Base-by-base conservation (phyloP, 495 filamentous ascomycete genomes). In the Articulospora tetracladia region DNA sequence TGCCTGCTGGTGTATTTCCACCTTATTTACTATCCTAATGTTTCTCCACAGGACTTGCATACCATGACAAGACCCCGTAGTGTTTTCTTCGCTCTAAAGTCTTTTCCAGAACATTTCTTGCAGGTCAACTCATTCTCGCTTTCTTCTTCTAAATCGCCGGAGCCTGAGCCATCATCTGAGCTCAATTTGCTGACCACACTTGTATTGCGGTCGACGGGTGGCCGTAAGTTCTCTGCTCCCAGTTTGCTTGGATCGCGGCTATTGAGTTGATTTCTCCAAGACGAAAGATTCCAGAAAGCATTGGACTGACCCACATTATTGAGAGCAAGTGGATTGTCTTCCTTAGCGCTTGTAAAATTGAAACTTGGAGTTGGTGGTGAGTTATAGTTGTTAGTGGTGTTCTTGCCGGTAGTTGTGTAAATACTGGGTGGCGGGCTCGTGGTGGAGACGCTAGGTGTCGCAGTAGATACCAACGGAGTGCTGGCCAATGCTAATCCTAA, bases 291-390 rank as follows among this genome's bases (percentile, higher is more conserved):
- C 67, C 67, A 69, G 56, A 69, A 69, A 22, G 63, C 59, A 44
- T 69, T 67, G 26, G 51, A 59, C 30, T 64, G 65, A 6, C 60
- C 58, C 6, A 49, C 34, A 2, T 57, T 4, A 58, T 67, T 60
- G 3, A 67, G 17, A 10, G 54, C 24, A 15, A 66, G 28, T 0
- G 57, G 51, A 30, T 61, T 63, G 17, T 64, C 65, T 13, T 65
- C 59, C 34, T 34, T 51, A 0, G 53, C 61, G 13, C 30, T 59
- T 26, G 64, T 36, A 25, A 69, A 44, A 15, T 32, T 58, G 53
- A 69, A 76, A 20, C 64, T 58, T 34, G 67, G 67, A 26, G 67
- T 69, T 27, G 67, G 67, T 1, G 65, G 68, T 44, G 60, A 58
- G 20, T 34, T 64, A 17, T 30, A 17, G n/a, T 41, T 27, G 22